phyloP scores from a whole-genome alignment of 208 protist genomes.

The Spongospora subterranea region DNA sequence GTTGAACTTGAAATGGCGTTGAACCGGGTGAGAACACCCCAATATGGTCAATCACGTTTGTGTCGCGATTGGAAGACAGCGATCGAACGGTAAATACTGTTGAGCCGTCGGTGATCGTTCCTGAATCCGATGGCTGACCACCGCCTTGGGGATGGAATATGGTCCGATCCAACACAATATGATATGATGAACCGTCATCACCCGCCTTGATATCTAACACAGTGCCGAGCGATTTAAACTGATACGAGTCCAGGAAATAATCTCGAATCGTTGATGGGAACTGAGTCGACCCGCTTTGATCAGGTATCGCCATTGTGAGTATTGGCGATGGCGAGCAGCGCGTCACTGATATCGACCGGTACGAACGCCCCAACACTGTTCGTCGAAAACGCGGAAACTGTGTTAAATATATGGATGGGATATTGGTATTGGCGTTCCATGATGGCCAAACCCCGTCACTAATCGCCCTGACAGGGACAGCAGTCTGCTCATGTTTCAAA shows the following conservation, averaged over 20 bases:
- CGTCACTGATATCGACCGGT: too few species aligned
- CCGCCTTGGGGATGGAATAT: slow-evolving; percentile 54
- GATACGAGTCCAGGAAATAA: slow-evolving; percentile 39
- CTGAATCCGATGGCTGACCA: slow-evolving; percentile 40
- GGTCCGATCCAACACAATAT: slow-evolving; percentile 13
- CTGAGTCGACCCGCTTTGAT: too few species aligned
- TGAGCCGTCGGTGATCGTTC: slow-evolving; percentile 34
- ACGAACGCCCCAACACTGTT: too few species aligned
- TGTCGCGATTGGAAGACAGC: slow-evolving; percentile 7
- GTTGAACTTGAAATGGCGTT: neutral
- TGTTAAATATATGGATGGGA: too few species aligned
- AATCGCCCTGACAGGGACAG: too few species aligned
- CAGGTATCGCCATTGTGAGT: too few species aligned
- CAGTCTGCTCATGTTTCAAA: too few species aligned
- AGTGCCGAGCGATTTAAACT: neutral
- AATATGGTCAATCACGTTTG: slow-evolving; percentile 22
- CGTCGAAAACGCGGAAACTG: too few species aligned
- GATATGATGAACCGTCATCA: neutral
- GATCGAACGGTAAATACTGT: neutral
- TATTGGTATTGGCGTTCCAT: too few species aligned
- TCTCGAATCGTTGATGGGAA: slow-evolving; percentile 44
- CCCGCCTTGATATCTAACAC: neutral
- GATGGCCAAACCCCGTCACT: too few species aligned
- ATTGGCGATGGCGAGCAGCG: too few species aligned
- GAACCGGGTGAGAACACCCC: neutral